phyloP scores from a whole-genome alignment of 2,329 filamentous ascomycete genomes.

The Zymoseptoria ardabiliae region DNA sequence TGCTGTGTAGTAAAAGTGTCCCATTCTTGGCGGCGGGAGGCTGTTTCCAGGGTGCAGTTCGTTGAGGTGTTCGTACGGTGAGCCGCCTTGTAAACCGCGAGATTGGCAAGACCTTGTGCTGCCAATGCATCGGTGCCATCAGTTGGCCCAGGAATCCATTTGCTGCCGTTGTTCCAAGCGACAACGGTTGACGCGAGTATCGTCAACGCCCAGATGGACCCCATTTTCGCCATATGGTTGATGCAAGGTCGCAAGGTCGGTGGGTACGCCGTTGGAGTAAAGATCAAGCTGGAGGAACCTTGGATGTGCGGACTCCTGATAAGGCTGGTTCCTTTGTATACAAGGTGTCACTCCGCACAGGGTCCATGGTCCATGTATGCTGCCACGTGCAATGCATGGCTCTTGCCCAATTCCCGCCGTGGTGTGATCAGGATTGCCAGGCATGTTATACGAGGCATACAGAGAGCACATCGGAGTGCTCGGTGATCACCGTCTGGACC shows the following conservation, averaged over 20 bases:
- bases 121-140: neutral
- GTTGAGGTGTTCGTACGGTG: neutral
- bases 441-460: too few species aligned
- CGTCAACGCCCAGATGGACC: neutral
- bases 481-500: too few species aligned
- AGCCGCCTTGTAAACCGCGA: neutral
- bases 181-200: neutral
- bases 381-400: too few species aligned
- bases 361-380: too few species aligned
- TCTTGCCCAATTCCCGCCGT: too few species aligned
- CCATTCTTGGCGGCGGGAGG: slow-evolving; percentile 39
- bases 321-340: too few species aligned
- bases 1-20: slow-evolving; percentile 16
- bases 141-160: neutral
- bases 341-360: too few species aligned
- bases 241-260: neutral
- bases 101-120: neutral
- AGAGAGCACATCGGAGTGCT: too few species aligned
- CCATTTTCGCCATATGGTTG: neutral
- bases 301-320: too few species aligned
- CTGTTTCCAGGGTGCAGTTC: slow-evolving; percentile 29
- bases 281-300: too few species aligned
- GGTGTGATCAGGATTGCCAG: too few species aligned
- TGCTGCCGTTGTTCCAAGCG: neutral
- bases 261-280: neutral